Percentiles rank a stretch among this genome's conserved stretches.
phyloP scores from a whole-genome alignment of 768 basidiomycete genomes.

The Termitomyces sp. region DNA sequence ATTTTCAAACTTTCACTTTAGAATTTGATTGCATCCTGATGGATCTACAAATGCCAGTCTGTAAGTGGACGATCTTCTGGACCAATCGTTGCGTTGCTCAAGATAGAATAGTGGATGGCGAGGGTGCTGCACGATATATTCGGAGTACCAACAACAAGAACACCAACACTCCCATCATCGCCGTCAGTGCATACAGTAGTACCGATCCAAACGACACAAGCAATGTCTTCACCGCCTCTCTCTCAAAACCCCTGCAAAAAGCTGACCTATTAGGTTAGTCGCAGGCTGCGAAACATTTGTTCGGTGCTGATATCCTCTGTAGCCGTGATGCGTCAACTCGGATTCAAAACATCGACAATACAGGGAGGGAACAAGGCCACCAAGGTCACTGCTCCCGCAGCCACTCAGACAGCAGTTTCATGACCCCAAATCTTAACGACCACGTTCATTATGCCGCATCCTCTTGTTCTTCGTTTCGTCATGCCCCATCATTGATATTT shows the following conservation, averaged over 20 bases:
- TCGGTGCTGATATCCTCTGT: constrained; percentile 2
- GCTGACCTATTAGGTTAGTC: constrained; percentile 64
- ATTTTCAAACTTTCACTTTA: constrained; percentile 32
- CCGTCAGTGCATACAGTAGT: constrained; percentile 85
- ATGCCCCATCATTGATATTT: constrained; percentile 23
- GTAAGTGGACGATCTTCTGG: constrained; percentile 42
- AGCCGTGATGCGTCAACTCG: constrained; percentile 78
- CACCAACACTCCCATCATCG: constrained; percentile 86
- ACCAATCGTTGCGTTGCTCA: not conserved
- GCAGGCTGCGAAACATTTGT: not conserved
- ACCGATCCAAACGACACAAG: constrained; percentile 60
- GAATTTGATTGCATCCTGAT: constrained; percentile 96
- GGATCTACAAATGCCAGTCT: constrained; percentile 93
- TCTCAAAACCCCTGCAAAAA: constrained; percentile 89
- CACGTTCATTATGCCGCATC: constrained; percentile 25
- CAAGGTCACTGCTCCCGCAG: constrained; percentile 39
- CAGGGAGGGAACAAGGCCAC: constrained; percentile 49
- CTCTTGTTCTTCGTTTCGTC: constrained; percentile 24
- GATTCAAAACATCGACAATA: constrained; percentile 83
- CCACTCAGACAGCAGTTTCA: constrained; percentile 33
- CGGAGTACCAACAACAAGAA: constrained; percentile 97
- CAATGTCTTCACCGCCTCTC: constrained; percentile 74
- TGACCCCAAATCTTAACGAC: constrained; percentile 24
- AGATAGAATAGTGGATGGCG: constrained; percentile 68
- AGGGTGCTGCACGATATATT: constrained; percentile 95